Base-by-base conservation (phyloP, 176 grass and related monocot genomes). In the Hsuehochloa calcarea region DNA sequence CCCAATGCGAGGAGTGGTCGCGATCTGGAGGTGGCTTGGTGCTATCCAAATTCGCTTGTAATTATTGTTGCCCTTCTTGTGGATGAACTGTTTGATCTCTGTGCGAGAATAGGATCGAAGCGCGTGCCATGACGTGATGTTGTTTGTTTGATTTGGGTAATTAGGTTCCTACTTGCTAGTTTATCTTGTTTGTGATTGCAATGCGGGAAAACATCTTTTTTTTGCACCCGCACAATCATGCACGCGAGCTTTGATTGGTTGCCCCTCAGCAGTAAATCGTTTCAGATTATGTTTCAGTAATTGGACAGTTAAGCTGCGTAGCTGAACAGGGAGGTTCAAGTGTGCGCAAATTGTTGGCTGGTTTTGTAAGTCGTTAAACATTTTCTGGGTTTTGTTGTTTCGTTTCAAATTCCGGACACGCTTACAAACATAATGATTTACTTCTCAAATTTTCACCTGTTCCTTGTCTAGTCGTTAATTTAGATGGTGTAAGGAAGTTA, bases 21-120 rank as follows among this genome's bases (percentile, higher is more conserved):
- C 70, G 81, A 91, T 91, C 85, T 87, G 70, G 75, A 55, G 25
- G 52, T 50, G 20, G 66, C 68, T 78, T 25, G 11, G 37, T 67
- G 19, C 9, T 75, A 19, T 74, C 74, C 17, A 9, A 82, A 68
- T 68, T 90, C 15, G 35, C 73, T 83, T 47, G 50, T 73, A 55
- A 31, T 50, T 73, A 65, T 50, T 60, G 73, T 43, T 34, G 65
- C 52, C 40, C 40, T 50, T 40, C 7, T 7, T 80, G 22, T 79
- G 49, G 75, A 68, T 61, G 12, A 90, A 60, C 22, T 41, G 10
- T 55, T 55, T 50, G 52, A 51, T 61, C 12, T 55, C 39, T 67
- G 49, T 65, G 70, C 50, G 19, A 26, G 8, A 55, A 82, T 46
- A 82, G 46, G 60, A 17, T 13, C 34, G 49, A 60, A 37, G 35